A percentile compares a stretch with the other conserved stretches of the same genome.
Conservation (phyloP, 1,284 basidiomycete species). For the Apiotrichum gracile region DNA sequence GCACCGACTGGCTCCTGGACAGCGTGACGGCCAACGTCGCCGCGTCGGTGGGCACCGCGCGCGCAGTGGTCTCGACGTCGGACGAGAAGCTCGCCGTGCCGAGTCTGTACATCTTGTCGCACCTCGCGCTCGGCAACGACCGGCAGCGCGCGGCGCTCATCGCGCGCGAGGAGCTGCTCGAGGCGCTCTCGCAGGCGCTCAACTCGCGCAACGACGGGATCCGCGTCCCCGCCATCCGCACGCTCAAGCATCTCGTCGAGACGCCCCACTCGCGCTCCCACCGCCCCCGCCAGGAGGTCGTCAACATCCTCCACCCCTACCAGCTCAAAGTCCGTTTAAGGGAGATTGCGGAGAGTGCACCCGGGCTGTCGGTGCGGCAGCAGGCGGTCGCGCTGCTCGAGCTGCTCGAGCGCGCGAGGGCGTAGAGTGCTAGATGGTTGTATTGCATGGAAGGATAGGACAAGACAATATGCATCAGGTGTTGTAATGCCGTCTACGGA, state of each 20-base stretch:
- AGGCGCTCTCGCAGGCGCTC: constrained; percentile 26
- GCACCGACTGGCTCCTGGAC: constrained; percentile 28
- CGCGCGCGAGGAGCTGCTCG: constrained; percentile 27
- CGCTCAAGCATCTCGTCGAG: constrained; percentile 39
- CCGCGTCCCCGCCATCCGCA: constrained; percentile 36
- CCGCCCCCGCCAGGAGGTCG: constrained; percentile 31
- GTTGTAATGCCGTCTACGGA: no score
- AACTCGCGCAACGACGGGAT: constrained; percentile 20
- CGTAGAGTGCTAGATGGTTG: background rate
- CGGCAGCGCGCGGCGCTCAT: constrained; percentile 27
- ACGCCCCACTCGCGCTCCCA: constrained; percentile 23
- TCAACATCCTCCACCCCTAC: constrained; percentile 40
- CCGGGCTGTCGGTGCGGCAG: constrained; percentile 25
- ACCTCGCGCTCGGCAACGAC: constrained; percentile 42
- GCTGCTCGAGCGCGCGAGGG: constrained; percentile 23
- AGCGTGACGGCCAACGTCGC: background rate
- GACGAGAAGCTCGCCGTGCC: constrained; percentile 12
- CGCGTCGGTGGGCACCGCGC: background rate
- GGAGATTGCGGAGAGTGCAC: constrained; percentile 24
- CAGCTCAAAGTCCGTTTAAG: constrained; percentile 29
- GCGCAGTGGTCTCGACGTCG: background rate
- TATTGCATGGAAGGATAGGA: no score
- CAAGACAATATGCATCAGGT: no score
- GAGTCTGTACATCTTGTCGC: constrained; percentile 37
- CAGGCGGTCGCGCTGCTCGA: constrained; percentile 26